Evolutionary conservation across 768 basidiomycete genomes (phyloP).

Genomic region (Sporobolomyces phaffii): DNA sequence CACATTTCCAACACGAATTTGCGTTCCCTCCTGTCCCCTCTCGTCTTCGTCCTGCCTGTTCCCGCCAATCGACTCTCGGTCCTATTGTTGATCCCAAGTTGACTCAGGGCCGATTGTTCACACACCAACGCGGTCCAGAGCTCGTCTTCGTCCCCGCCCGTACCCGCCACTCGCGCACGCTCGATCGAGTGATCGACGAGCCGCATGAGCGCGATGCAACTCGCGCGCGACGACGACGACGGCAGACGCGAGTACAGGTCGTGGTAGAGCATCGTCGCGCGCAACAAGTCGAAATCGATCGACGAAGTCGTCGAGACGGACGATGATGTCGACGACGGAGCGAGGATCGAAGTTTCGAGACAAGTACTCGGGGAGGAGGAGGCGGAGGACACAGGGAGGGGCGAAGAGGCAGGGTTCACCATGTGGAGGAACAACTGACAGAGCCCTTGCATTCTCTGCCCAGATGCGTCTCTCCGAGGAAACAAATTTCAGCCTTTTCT

Average conservation of each 20-base stretch:
- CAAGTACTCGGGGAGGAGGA: constrained; percentile 16
- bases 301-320: too few relatives aligned
- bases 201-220: constrained; percentile 43
- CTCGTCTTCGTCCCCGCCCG: constrained; percentile 49
- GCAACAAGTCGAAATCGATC: constrained; percentile 44
- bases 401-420: too few relatives aligned
- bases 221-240: constrained; percentile 30
- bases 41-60: background rate
- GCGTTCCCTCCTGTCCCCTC: constrained; percentile 19
- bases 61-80: background rate
- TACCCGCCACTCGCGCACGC: constrained; percentile 40
- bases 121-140: constrained; percentile 48
- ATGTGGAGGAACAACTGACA: constrained; percentile 50
- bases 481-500: too few relatives aligned
- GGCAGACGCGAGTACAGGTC: constrained; percentile 43
- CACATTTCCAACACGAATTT: constrained; percentile 47
- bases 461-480: too few relatives aligned
- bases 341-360: constrained; percentile 22
- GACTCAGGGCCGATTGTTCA: constrained; percentile 49
- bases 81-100: constrained; percentile 37
- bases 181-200: background rate
- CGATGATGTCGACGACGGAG: constrained; percentile 27
- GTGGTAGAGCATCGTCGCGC: constrained; percentile 46
- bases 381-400: constrained; percentile 34
- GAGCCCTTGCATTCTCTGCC: constrained; percentile 64